Conservation (phyloP, 208 protist genomes). For the Kentomonas sorsogonicus region DNA sequence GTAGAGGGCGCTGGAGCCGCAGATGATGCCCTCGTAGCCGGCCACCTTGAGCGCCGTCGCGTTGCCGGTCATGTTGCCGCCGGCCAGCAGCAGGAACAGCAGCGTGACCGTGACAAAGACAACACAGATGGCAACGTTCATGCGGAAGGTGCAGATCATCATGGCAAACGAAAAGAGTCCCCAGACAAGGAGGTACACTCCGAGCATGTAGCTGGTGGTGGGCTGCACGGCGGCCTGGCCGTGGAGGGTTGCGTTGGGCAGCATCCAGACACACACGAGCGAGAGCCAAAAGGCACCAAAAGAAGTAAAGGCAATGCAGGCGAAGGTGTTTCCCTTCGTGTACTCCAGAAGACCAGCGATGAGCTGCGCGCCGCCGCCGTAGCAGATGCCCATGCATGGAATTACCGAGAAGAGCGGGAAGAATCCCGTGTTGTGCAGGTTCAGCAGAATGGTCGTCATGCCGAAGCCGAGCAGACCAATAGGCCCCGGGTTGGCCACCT, state of each 20-base stretch:
- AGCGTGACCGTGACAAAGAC: conserved; percentile 9
- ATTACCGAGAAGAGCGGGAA: conserved; percentile 23
- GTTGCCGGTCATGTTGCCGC: conserved; percentile 10
- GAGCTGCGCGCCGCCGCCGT: conserved; percentile 32
- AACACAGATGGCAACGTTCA: neutral
- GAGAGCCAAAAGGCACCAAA: conserved; percentile 45
- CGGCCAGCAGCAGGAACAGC: conserved; percentile 21
- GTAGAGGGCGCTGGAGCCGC: conserved; percentile 26
- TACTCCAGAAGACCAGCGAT: conserved; percentile 38
- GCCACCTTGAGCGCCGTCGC: conserved; percentile 20
- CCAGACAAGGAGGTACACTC: conserved; percentile 37
- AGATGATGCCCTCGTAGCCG: conserved; percentile 35
- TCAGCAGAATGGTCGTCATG: conserved; percentile 33
- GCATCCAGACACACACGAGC: conserved; percentile 8
- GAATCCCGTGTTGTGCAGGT: conserved; percentile 24
- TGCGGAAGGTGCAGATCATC: conserved; percentile 19
- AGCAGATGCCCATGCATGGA: conserved; percentile 23
- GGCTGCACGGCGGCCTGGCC: neutral
- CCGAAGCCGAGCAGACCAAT: conserved; percentile 41
- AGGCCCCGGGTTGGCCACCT: conserved; percentile 17
- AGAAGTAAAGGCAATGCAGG: conserved; percentile 28
- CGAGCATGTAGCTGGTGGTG: conserved; percentile 17
- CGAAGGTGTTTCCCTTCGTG: conserved; percentile 32
- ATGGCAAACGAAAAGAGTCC: conserved; percentile 24
- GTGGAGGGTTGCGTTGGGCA: conserved; percentile 2